Percentiles rank a stretch among this genome's conserved stretches.
Evolutionary conservation across 225 moss, liverwort and hornwort genomes (phyloP).

Genomic region (Sphagnum tenellum): DNA sequence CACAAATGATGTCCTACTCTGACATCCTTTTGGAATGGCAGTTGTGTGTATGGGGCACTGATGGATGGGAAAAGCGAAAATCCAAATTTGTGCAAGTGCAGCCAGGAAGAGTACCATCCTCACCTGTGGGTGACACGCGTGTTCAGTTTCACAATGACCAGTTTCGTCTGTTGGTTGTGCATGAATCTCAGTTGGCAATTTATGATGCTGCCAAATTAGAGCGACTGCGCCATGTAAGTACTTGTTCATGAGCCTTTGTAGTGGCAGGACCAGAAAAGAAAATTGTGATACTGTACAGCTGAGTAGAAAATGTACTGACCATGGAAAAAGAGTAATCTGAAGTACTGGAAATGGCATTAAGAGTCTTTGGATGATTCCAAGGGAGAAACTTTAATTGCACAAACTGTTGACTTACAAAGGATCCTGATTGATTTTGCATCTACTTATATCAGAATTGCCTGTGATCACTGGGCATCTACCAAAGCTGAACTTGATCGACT

Average conservation of each 20-base stretch:
- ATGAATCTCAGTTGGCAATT: constrained; percentile 87
- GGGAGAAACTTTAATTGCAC: too few relatives aligned
- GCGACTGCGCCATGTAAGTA: constrained; percentile 62
- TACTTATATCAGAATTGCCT: too few relatives aligned
- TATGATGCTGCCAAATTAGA: constrained; percentile 92
- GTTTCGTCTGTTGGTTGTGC: constrained; percentile 86
- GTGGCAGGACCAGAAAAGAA: neutral
- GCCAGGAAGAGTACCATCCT: constrained; percentile 49
- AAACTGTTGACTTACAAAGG: too few relatives aligned
- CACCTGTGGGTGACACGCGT: constrained; percentile 71
- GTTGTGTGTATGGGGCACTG: constrained; percentile 94
- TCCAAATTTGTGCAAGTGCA: constrained; percentile 62
- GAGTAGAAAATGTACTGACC: too few relatives aligned
- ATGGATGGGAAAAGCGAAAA: constrained; percentile 95
- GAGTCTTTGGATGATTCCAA: too few relatives aligned
- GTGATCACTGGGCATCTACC: too few relatives aligned
- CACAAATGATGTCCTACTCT: too few relatives aligned
- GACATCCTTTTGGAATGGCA: constrained; percentile 16
- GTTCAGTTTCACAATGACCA: constrained; percentile 99
- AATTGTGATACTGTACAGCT: neutral
- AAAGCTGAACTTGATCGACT: too few relatives aligned
- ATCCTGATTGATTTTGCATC: too few relatives aligned
- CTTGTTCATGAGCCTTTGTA: constrained; percentile 2
- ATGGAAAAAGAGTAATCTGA: too few relatives aligned
- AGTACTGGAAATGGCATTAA: too few relatives aligned